Evolutionary conservation across 106 monocot species (phyloP).

Genomic region (Iris macrosiphon): DNA sequence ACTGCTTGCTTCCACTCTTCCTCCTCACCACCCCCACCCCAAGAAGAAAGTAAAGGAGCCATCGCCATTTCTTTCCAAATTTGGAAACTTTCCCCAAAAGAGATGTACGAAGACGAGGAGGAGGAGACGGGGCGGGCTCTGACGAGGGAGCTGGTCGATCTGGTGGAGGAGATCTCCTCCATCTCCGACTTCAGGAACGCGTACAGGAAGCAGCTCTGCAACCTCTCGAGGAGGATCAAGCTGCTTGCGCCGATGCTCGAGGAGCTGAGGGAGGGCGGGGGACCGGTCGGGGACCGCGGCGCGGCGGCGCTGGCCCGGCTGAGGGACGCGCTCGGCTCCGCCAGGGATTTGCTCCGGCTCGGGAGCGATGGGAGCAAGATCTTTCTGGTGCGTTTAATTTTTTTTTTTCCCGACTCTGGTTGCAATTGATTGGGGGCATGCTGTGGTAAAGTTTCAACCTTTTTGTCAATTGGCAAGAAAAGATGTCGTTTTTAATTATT

Average conservation of each 20-base stretch:
- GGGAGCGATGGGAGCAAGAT: slow-evolving; percentile 81
- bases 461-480: too few relatives aligned
- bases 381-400: slow-evolving; percentile 44
- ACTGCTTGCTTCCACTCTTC: too few relatives aligned
- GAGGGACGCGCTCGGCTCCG: slow-evolving; percentile 28
- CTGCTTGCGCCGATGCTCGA: slow-evolving; percentile 39
- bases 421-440: too few relatives aligned
- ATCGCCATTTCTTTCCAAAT: too few relatives aligned
- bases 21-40: too few relatives aligned
- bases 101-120: too few relatives aligned
- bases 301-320: slow-evolving; percentile 27
- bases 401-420: too few relatives aligned
- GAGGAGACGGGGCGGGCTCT: too few relatives aligned
- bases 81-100: too few relatives aligned
- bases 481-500: too few relatives aligned
- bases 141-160: slow-evolving; percentile 12
- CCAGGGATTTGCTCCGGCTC: slow-evolving; percentile 55
- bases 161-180: slow-evolving; percentile 23
- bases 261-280: slow-evolving; percentile 26
- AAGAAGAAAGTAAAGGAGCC: too few relatives aligned
- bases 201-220: slow-evolving; percentile 33
- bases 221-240: slow-evolving; percentile 37
- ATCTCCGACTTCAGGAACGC: slow-evolving; percentile 27
- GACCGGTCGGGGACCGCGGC: slow-evolving; percentile 12
- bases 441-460: too few relatives aligned